Base-by-base conservation (phyloP, 148 eudicot genomes). In the Persicaria tinctoria region DNA sequence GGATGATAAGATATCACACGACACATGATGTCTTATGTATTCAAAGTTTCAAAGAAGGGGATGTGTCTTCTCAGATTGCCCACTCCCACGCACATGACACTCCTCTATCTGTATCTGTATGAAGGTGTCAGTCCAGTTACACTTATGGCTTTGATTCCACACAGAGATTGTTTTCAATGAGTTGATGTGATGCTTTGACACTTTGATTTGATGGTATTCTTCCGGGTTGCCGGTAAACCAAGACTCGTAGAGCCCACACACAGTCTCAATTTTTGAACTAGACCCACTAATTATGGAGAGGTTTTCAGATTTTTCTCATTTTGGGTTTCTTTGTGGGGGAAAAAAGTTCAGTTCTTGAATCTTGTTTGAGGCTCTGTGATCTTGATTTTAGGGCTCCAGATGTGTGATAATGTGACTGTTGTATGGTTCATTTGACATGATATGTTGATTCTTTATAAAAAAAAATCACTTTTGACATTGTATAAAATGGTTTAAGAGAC, bases 161-260 rank as follows among this genome's bases (percentile, higher is more conserved):
- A 60, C 18, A 55, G 59, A 55, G 59, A 10, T 5, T 18, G 63
- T 6, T 57, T 57, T 57, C 63, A 57, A 57, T 57, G 63, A 57
- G 63, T 17, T 57, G 63, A 57, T 27, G 18, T 57, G 63, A 57
- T 18, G 63, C 27, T 17, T 32, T 57, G 56, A 53, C 56, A 32
- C 41, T 32, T 53, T 53, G 63, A 57, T 57, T 57, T 18, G 63
- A 57, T 57, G 63, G 38, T 57, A 57, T 57, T 57, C 63, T 57
- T 57, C 63, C 18, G 23, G 8, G 63, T 57, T 57, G 63, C 63
- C 32, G 63, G 63, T 57, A 57, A 57, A 57, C 18, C 27, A 32
- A 17, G 63, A 57, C 63, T 18, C 6, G 41, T 57, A 18, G 7
- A 57, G 38, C 5, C 27, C 63, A 57, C 23, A 17, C 3, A 57